phyloP scores from a whole-genome alignment of 352 stramenopile species.

The Globisporangium orthogonon region DNA sequence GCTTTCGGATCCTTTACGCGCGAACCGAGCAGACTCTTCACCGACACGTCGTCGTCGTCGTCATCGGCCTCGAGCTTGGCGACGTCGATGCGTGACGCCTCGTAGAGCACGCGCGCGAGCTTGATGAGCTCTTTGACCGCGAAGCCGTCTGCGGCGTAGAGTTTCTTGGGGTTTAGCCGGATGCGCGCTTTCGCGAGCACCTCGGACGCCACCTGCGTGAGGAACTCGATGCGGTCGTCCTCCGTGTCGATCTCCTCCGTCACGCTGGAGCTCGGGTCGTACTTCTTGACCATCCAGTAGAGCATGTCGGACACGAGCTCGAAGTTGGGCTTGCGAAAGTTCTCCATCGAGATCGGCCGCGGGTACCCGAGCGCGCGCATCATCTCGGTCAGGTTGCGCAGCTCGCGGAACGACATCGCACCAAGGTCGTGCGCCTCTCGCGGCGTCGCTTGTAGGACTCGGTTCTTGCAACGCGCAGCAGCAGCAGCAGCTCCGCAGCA shows the following conservation, averaged over 20 bases:
- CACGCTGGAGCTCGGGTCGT: constrained; percentile 79
- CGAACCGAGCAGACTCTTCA: constrained; percentile 66
- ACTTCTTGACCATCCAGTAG: constrained; percentile 96
- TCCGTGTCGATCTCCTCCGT: constrained; percentile 94
- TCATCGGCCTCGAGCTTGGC: constrained; percentile 51
- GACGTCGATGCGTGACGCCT: constrained; percentile 74
- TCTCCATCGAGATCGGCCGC: constrained; percentile 87
- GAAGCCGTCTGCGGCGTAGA: constrained; percentile 94
- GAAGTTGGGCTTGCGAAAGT: constrained; percentile 96
- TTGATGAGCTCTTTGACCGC: constrained; percentile 94
- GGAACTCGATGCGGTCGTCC: constrained; percentile 92
- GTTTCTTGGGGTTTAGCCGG: constrained; percentile 91
- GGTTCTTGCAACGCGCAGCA: no score
- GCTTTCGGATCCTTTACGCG: constrained; percentile 87
- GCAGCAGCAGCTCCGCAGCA: no score
- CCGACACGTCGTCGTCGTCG: constrained; percentile 63
- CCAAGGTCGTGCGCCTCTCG: no score
- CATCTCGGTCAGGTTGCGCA: constrained; percentile 93
- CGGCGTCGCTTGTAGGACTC: no score
- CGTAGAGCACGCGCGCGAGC: constrained; percentile 90
- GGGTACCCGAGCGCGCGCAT: constrained; percentile 94
- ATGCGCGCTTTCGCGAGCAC: constrained; percentile 90
- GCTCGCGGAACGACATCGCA: constrained; percentile 80
- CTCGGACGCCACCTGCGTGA: constrained; percentile 80
- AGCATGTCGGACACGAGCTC: constrained; percentile 93